A percentile compares a stretch with the other conserved stretches of the same genome.
Conservation (phyloP, 257 asterid species). For the Solanum chilense region DNA sequence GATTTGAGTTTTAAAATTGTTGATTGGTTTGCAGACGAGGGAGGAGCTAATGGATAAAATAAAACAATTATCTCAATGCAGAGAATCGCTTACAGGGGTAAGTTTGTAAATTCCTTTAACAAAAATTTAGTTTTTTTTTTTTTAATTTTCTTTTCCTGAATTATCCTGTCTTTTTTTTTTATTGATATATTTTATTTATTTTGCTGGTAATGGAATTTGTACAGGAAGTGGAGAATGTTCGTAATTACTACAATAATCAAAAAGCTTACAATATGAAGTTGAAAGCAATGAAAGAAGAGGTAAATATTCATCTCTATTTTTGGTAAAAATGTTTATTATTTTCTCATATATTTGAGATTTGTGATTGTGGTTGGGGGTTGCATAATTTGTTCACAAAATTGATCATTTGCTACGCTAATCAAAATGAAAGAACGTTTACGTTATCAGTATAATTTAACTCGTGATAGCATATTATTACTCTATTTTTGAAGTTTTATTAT, state of each 20-base stretch:
- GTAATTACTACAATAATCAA: constrained; percentile 11
- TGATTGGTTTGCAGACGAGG: constrained; percentile 21
- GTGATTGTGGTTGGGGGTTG: not conserved
- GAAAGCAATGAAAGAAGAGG: constrained; percentile 33
- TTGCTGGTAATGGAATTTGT: not conserved
- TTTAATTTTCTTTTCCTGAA: not conserved
- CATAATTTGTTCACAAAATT: not conserved
- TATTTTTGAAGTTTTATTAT: not conserved
- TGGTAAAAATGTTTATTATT: not conserved
- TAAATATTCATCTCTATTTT: not conserved
- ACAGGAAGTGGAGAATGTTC: constrained; percentile 21
- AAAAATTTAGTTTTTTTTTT: not conserved
- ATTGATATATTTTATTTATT: not conserved
- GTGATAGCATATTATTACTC: not conserved
- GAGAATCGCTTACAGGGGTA: constrained; percentile 36
- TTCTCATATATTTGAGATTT: not conserved
- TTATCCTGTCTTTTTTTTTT: not conserved
- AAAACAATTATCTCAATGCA: constrained; percentile 23
- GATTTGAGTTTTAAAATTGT: not conserved
- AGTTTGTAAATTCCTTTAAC: not conserved
- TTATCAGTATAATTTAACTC: not conserved
- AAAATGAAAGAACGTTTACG: not conserved
- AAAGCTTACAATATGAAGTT: constrained; percentile 22
- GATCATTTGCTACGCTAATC: not conserved
- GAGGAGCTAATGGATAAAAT: constrained; percentile 18